These are phyloP conservation scores for Pilaira anomala DNA, from an alignment of 192 early-diverging fungal species.

Conservation along the genomic window DNA sequence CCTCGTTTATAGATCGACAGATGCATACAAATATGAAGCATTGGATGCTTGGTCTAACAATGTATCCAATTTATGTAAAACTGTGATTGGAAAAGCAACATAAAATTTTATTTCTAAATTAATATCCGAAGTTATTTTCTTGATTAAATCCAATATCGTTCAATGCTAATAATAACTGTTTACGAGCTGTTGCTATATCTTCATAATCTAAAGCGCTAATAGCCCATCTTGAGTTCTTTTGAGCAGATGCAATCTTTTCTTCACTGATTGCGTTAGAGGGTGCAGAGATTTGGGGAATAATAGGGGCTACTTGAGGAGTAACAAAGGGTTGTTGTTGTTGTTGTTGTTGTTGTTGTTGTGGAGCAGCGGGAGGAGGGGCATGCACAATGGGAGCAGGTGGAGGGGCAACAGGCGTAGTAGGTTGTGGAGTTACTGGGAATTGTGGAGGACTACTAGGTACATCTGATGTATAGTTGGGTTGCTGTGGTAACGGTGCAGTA, in stretches of 20 bases:
- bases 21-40: constrained; percentile 61
- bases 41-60: constrained; percentile 72
- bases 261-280: constrained; percentile 36
- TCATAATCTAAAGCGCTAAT: constrained; percentile 94
- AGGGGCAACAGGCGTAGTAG: constrained; percentile 20
- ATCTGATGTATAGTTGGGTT: constrained; percentile 1
- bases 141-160: constrained; percentile 31
- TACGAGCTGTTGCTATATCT: constrained; percentile 84
- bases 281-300: not conserved
- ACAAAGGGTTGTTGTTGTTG: too few species aligned
- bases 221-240: constrained; percentile 89
- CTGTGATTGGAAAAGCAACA: constrained; percentile 53
- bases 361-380: not conserved
- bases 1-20: constrained; percentile 47
- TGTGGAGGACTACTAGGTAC: not conserved
- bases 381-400: not conserved
- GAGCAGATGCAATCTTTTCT: constrained; percentile 58
- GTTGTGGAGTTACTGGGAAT: not conserved
- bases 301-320: constrained; percentile 20
- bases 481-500: constrained; percentile 31
- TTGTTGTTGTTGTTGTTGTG: constrained; percentile 15
- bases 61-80: constrained; percentile 57
- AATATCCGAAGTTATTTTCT: constrained; percentile 34
- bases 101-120: constrained; percentile 16
- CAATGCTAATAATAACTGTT: constrained; percentile 70